Evolutionary conservation across 1,284 basidiomycete species (phyloP), one percentile per base, ranked within the genome.

Genomic region (Singerocomus inundabilis): DNA sequence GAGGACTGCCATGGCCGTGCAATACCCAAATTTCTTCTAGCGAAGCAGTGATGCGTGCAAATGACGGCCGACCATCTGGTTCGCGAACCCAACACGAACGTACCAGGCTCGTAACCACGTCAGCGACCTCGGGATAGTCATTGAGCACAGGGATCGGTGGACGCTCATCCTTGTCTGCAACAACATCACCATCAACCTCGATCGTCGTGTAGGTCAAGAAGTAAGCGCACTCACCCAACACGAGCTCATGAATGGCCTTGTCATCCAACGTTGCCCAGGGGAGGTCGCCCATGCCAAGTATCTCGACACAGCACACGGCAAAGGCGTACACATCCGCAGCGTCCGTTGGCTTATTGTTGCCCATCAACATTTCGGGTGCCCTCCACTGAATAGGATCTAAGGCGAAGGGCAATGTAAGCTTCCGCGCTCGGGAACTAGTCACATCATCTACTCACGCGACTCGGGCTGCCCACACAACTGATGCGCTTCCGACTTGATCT

Each of bases 321-420:
- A 84, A 91, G 1, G 88, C 79, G 58, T 89, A 91, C 0, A 88
- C 79, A 58, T 91, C 87, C 52, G 79, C 77, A 49, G 78, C 74
- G 4, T 72, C 68, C 0, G 85, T 88, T 33, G 85, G 81, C 82
- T 71, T 7, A 69, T 68, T 1, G 81, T 85, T 38, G 84, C 81
- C 85, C 4, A 63, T 61, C 72, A 90, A 76, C 25, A 88, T 69
- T 64, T 91, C 88, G 1, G 88, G 88, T 5, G 87, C 78, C 59
- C 82, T 82, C 88, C 88, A 91, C 6, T 85, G 71, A 31, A 85
- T 68, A 0, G 80, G 84, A 5, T 81, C 84, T 59, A 77, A 79
- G 81, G 47, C 6, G 26, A 33, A 12, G 26, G 4, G n/a, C 6
- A 15, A 45, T 35, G 29, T 32, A 32, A 48, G 34, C 31, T 28